Evolutionary conservation across 139 green algal genomes (phyloP), one percentile per base, ranked within the genome.

Genomic region (Coelastrella sp.): DNA sequence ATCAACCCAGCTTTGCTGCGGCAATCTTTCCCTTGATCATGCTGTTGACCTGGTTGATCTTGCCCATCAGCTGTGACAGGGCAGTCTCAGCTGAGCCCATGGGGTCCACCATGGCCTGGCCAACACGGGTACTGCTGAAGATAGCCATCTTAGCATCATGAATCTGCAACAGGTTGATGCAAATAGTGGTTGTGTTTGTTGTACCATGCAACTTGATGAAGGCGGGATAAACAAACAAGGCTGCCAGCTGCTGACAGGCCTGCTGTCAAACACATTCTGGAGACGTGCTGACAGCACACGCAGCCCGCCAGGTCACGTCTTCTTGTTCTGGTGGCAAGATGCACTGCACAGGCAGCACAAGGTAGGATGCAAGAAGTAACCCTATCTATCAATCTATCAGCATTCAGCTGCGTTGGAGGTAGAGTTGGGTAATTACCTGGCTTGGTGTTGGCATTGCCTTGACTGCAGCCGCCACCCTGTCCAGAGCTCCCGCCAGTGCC

Each of bases 361-460:
- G 8, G 61, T 10, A 71, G 10, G 61, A 10, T 71, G 8, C 61
- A 71, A 10, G 11, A 13, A 47, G 32, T 47, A 47, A 47, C 32
- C 32, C 32, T 47, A 47, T 47, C 32, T 47, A 47, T 47, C 32
- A 10, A 71, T 71, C 10, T 71, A 19, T 19, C 61, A 71, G 61
- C 61, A 71, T 19, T 19, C 61, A 10, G 11, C 61, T 13, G 11
- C 61, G 11, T 13, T 71, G 61, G 8, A 13, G 61, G 11, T 71
- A 19, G 61, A 19, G 61, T 47, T 13, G 8, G 11, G 61, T 71
- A 71, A 13, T 13, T 71, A 88, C 83, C 83, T 80, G 4, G 17
- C 65, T 80, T 13, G 66, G 54, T 80, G 83, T 80, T 76, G 83
- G 83, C 16, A 22, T 56, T 13, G 83, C 47, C 56, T 88, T 88